phyloP scores from a whole-genome alignment of 2,329 filamentous ascomycete genomes.

The Orbilia brochopaga region DNA sequence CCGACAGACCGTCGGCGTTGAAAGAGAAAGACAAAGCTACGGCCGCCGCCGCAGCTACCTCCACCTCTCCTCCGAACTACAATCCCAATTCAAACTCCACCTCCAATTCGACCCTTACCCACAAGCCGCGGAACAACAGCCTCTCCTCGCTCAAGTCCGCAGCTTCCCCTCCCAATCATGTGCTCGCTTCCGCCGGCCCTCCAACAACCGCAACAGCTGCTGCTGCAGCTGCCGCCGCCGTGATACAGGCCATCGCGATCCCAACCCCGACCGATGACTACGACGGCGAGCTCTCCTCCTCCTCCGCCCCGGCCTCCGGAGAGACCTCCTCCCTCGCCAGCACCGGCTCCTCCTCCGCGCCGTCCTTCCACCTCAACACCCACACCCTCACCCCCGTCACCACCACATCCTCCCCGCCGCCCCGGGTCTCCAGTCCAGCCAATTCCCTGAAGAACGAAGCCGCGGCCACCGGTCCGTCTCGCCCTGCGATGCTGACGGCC shows the following conservation, averaged over 20 bases:
- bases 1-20: slow-evolving; percentile 72
- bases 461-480: not conserved
- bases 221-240: slow-evolving; percentile 15
- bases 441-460: slow-evolving; percentile 42
- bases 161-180: slow-evolving; percentile 56
- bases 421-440: slow-evolving; percentile 42
- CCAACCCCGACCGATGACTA: slow-evolving; percentile 49
- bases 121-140: slow-evolving; percentile 68
- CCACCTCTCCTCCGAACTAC: slow-evolving; percentile 52
- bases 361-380: slow-evolving; percentile 38
- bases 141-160: slow-evolving; percentile 62
- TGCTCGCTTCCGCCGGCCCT: slow-evolving; percentile 14
- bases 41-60: slow-evolving; percentile 22
- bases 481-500: not conserved
- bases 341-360: slow-evolving; percentile 42
- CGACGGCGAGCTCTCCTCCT: slow-evolving; percentile 32
- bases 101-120: slow-evolving; percentile 53
- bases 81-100: too few species aligned
- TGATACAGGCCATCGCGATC: slow-evolving; percentile 48
- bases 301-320: slow-evolving; percentile 35
- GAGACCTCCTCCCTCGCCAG: slow-evolving; percentile 48
- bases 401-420: slow-evolving; percentile 48
- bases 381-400: slow-evolving; percentile 50
- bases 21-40: slow-evolving; percentile 52
- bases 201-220: not conserved